Evolutionary conservation across 345 rosid species (phyloP), one percentile per base, ranked within the genome.

Genomic region (Passiflora organensis): DNA sequence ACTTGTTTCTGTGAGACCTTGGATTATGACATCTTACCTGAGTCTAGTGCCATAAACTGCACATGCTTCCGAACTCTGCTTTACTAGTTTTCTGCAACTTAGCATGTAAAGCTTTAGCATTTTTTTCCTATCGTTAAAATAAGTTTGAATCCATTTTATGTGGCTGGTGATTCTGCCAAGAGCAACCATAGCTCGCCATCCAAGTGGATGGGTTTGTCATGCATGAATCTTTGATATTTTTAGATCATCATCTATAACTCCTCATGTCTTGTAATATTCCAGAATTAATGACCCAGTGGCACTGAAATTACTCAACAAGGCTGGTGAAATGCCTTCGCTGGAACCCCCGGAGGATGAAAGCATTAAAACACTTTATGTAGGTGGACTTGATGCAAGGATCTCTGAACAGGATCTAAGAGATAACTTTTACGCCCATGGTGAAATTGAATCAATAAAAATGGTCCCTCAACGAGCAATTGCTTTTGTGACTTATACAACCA

Each of bases 211-310:
- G 18, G 8, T 39, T 20, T 52, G 6, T 32, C 15, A 3, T 10
- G 19, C 21, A 21, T 47, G 48, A 49, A 37, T 0, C 14, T 2
- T 36, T 20, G 38, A 16, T 5, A 13, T 8, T 59, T 36, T 28
- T 6, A 32, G 9, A 5, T 1, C 18, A 15, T 23, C 14, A 19
- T 32, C 19, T 6, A 21, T 6, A 34, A 13, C 14, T 18, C 12
- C 23, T 13, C 5, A 17, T 21, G 5, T 38, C 18, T 61, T 23
- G 0, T 15, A 39, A 22, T 51, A 1, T 59, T 75, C 70, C 84
- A 91, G 96, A 58, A 84, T 91, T 53, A 91, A 91, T 62, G 98
- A 88, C 75, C 95, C 96, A 2, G 96, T 88, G 70, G 98, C 96
- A 15, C 32, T 85, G 68, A 91, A 91, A 76, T 79, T 91, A 46